Conservation (phyloP, 441 rosid species). For the Omphalea diandra region DNA sequence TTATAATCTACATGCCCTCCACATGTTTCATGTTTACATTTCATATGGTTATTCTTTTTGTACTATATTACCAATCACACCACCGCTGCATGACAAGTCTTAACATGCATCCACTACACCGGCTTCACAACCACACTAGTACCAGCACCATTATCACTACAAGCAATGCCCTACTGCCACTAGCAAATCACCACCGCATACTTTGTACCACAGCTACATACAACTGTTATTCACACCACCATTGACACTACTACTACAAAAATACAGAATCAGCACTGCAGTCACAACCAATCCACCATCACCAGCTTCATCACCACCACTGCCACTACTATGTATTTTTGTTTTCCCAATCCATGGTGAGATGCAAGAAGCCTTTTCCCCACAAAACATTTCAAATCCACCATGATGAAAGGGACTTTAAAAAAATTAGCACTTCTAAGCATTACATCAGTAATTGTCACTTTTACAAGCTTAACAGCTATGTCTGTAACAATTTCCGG, state of each 20-base stretch:
- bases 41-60: not conserved
- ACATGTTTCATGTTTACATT: not conserved
- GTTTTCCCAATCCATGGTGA: too few relatives aligned
- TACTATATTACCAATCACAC: not conserved
- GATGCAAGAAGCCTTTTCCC: too few relatives aligned
- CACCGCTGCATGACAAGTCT: not conserved
- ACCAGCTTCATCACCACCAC: too few relatives aligned
- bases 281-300: not conserved
- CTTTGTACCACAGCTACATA: not conserved
- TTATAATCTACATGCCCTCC: not conserved
- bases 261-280: not conserved
- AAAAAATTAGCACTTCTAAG: not conserved
- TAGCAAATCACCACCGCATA: not conserved
- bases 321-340: too few relatives aligned
- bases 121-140: not conserved
- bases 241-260: not conserved
- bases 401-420: not conserved
- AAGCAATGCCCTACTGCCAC: not conserved
- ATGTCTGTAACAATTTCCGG: not conserved
- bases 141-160: not conserved
- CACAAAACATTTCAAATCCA: not conserved
- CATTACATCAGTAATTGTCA: not conserved
- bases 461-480: not conserved
- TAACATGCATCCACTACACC: too few relatives aligned
- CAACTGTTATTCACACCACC: too few relatives aligned